A percentile compares a stretch with the other conserved stretches of the same genome.
These are phyloP conservation scores for Aspergillus vadensis DNA, from an alignment of 2,329 filamentous ascomycete genomes.

Conservation along the genomic window DNA sequence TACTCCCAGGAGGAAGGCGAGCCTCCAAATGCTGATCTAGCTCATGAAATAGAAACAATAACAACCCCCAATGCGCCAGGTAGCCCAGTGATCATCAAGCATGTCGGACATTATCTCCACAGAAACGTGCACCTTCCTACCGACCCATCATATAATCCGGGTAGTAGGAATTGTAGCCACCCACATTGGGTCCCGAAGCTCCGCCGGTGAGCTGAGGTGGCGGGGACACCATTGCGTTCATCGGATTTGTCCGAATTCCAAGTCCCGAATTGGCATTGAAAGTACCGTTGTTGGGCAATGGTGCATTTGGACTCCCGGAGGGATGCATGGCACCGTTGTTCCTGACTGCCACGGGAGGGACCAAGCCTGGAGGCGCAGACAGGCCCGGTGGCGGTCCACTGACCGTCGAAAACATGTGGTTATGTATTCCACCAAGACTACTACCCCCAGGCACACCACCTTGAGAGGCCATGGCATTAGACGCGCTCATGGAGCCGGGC, in stretches of 20 bases:
- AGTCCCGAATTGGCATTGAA: slow-evolving; percentile 42
- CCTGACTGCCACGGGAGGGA: slow-evolving; percentile 40
- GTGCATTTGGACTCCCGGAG: slow-evolving; percentile 31
- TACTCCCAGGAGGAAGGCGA: slow-evolving; percentile 40
- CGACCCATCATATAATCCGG: slow-evolving; percentile 54
- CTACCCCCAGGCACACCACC: slow-evolving; percentile 61
- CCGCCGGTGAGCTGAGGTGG: slow-evolving; percentile 32
- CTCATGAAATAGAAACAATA: slow-evolving; percentile 35
- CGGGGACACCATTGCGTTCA: slow-evolving; percentile 36
- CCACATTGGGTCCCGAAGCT: slow-evolving; percentile 33
- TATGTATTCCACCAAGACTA: slow-evolving; percentile 56
- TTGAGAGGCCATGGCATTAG: slow-evolving; percentile 54
- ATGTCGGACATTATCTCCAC: slow-evolving; percentile 44
- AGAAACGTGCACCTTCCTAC: slow-evolving; percentile 34
- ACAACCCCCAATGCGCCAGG: slow-evolving; percentile 43
- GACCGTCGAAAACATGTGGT: slow-evolving; percentile 66
- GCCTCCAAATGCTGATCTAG: slow-evolving; percentile 47
- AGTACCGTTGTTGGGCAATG: slow-evolving; percentile 32
- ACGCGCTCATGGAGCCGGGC: slow-evolving; percentile 54
- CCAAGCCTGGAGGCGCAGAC: slow-evolving; percentile 71
- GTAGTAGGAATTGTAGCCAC: slow-evolving; percentile 43
- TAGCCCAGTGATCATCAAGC: slow-evolving; percentile 46
- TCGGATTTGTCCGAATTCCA: slow-evolving; percentile 40
- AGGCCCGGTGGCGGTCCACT: slow-evolving; percentile 83
- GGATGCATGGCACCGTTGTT: slow-evolving; percentile 37